phyloP scores from a whole-genome alignment of 768 basidiomycete genomes.

The Rhodotorula graminis region DNA sequence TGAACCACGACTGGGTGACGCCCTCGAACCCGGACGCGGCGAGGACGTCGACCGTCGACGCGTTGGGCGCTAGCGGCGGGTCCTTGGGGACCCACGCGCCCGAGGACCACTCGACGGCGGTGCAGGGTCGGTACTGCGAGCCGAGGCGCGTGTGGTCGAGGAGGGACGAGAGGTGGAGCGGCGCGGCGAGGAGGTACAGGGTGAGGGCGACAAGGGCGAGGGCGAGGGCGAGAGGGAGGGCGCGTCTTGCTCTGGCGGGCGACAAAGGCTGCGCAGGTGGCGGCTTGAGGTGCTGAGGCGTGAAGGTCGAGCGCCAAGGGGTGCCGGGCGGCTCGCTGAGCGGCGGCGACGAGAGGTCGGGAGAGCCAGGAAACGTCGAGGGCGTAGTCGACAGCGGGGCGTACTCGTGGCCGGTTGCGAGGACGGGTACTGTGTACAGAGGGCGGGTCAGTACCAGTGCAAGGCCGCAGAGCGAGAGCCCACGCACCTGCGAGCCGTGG shows the following conservation, averaged over 20 bases:
- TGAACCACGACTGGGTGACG: conserved; percentile 1
- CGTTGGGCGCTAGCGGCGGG: background rate
- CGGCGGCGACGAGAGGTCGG: background rate
- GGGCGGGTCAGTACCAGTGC: background rate
- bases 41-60: background rate
- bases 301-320: background rate
- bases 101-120: background rate
- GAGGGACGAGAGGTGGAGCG: background rate
- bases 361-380: background rate
- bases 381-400: background rate
- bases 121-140: background rate
- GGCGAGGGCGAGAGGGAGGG: conserved; percentile 40
- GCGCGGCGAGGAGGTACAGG: conserved; percentile 17
- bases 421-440: background rate
- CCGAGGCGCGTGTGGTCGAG: too few species aligned
- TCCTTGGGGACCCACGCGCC: background rate
- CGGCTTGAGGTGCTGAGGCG: background rate
- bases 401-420: background rate
- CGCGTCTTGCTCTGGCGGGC: background rate
- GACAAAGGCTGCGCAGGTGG: background rate
- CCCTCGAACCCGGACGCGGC: background rate
- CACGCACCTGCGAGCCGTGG: background rate
- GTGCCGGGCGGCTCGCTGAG: background rate
- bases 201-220: conserved; percentile 46
- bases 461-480: accelerated